A percentile compares a stretch with the other conserved stretches of the same genome.
These are phyloP conservation scores for Naganishia friedmannii DNA, from an alignment of 768 basidiomycete genomes.

Conservation along the genomic window DNA sequence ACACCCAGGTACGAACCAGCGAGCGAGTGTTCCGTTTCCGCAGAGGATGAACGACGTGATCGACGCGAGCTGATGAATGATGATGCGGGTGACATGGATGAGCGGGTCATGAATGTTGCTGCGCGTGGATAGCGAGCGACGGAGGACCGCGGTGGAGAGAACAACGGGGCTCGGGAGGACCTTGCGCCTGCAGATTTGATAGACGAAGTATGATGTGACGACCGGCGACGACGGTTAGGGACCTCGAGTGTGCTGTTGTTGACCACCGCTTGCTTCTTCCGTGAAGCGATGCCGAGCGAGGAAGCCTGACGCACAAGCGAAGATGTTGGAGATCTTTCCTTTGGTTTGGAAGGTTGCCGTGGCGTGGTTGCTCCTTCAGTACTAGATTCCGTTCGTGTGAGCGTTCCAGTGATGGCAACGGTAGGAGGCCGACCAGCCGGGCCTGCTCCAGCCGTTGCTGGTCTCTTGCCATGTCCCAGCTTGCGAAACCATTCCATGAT, in stretches of 20 bases:
- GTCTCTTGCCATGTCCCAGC: conserved; percentile 8
- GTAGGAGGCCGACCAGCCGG: not conserved
- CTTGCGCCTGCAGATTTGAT: conserved; percentile 5
- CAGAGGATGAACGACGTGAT: conserved; percentile 23
- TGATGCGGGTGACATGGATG: not conserved
- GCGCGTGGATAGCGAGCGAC: conserved; percentile 1
- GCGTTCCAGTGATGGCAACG: not conserved
- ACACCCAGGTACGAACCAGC: conserved; percentile 27
- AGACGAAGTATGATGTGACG: not conserved
- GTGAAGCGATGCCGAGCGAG: conserved; percentile 1
- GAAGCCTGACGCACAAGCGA: not conserved
- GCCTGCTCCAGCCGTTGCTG: not conserved
- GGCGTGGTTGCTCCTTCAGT: not conserved
- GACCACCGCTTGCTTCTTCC: not conserved
- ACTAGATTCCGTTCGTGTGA: not conserved
- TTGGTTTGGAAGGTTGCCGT: not conserved
- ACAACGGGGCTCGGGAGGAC: not conserved
- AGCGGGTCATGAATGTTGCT: conserved; percentile 17
- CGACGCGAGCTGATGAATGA: conserved; percentile 23
- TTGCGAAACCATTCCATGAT: conserved; percentile 31
- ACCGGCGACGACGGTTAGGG: not conserved
- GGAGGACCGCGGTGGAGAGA: not conserved
- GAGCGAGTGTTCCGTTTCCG: conserved; percentile 19
- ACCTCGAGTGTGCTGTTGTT: conserved; percentile 3
- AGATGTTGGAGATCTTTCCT: not conserved